Evolutionary conservation across 768 basidiomycete genomes (phyloP).

Genomic region (Boletus sp.): DNA sequence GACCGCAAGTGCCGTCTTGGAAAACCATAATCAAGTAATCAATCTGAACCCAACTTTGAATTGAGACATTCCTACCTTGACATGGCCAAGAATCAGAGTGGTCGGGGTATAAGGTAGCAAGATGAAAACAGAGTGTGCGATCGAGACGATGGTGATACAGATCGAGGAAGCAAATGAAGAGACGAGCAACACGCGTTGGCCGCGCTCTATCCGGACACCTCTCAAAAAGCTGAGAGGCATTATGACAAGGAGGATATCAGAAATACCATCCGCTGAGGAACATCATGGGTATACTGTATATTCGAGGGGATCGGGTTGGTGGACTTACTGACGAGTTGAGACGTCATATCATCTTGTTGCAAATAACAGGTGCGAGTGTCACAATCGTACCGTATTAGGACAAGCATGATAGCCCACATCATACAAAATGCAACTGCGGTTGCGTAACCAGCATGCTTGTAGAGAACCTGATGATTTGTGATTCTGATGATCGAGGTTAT

Average conservation of each 20-base stretch:
- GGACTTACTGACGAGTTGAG: conserved; percentile 2
- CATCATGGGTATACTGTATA: neutral
- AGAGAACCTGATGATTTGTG: neutral
- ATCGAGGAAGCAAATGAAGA: conserved; percentile 13
- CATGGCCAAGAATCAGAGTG: neutral
- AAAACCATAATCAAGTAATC: neutral
- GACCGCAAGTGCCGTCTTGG: conserved; percentile 14
- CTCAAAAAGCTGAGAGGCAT: conserved; percentile 3
- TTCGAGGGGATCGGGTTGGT: neutral
- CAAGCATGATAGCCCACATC: neutral
- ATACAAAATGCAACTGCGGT: neutral
- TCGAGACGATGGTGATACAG: conserved; percentile 8
- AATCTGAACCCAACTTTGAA: neutral
- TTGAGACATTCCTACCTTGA: conserved; percentile 4
- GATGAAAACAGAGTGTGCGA: conserved; percentile 7
- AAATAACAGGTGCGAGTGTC: neutral
- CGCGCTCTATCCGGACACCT: neutral
- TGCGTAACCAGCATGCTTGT: neutral
- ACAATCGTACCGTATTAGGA: neutral
- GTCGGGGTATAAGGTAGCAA: neutral
- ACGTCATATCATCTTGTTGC: too few relatives aligned
- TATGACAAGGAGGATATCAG: conserved; percentile 4
- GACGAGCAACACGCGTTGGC: neutral
- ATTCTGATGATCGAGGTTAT: conserved; percentile 1
- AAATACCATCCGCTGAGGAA: conserved; percentile 11